phyloP scores from a whole-genome alignment of 345 rosid genomes.

The Fremontodendron californicum region DNA sequence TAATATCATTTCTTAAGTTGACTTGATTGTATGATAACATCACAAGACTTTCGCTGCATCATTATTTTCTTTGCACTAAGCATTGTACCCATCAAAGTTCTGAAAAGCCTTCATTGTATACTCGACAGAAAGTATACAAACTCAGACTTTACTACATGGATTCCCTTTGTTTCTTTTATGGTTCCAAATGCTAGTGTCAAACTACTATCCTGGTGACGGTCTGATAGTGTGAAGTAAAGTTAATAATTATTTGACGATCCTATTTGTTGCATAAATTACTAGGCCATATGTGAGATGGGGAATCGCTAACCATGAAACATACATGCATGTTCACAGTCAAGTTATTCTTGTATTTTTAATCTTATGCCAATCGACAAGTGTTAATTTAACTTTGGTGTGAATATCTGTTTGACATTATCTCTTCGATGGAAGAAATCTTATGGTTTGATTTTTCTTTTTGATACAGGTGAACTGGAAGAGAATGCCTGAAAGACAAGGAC shows the following conservation, averaged over 20 bases:
- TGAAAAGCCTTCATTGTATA: neutral
- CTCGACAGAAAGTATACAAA: neutral
- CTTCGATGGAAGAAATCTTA: neutral
- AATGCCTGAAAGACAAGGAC: slow-evolving; percentile 43
- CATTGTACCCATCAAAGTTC: neutral
- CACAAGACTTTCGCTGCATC: neutral
- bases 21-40: neutral
- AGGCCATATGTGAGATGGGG: neutral
- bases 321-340: neutral
- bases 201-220: neutral
- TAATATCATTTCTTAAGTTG: neutral
- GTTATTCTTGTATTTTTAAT: neutral
- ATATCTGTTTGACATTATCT: neutral
- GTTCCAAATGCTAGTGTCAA: neutral
- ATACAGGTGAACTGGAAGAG: slow-evolving; percentile 71
- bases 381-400: neutral
- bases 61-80: too few relatives aligned
- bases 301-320: neutral
- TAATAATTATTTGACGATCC: neutral
- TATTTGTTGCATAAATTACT: neutral
- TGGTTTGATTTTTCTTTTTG: slow-evolving; percentile 3
- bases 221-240: neutral
- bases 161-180: neutral
- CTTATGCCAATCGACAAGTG: neutral
- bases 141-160: neutral